Evolutionary conservation across 371 early-diverging fungal species (phyloP).

Genomic region (Furculomyces boomerangus): DNA sequence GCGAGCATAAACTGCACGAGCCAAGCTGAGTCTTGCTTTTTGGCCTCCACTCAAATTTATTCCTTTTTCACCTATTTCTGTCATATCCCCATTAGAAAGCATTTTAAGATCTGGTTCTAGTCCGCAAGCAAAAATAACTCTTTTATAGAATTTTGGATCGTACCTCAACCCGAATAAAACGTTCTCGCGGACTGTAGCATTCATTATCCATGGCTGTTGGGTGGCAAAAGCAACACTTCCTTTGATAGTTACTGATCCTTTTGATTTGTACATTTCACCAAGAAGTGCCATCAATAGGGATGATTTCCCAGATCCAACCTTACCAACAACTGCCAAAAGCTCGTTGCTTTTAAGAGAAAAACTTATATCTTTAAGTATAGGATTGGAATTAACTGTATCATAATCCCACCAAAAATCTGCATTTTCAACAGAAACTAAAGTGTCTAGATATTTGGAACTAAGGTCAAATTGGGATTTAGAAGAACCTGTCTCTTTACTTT

Average conservation of each 20-base stretch:
- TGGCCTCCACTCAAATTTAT: constrained; percentile 43
- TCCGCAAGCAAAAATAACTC: constrained; percentile 25
- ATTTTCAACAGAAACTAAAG: background rate
- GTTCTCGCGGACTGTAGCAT: constrained; percentile 32
- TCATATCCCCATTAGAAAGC: constrained; percentile 40
- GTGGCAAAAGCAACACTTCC: constrained; percentile 34
- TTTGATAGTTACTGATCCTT: constrained; percentile 39
- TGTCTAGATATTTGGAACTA: constrained; percentile 14
- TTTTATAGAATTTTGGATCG: constrained; percentile 23
- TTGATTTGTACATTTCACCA: constrained; percentile 65
- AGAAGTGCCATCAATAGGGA: constrained; percentile 64
- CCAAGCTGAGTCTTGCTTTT: constrained; percentile 33
- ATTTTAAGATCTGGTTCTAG: constrained; percentile 33
- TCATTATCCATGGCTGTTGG: constrained; percentile 37
- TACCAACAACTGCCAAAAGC: constrained; percentile 61
- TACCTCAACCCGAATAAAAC: constrained; percentile 32
- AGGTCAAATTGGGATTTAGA: constrained; percentile 15
- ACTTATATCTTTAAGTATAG: constrained; percentile 34
- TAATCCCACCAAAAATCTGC: constrained; percentile 25
- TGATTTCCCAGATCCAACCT: constrained; percentile 79
- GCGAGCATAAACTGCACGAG: constrained; percentile 61
- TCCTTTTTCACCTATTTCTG: constrained; percentile 35
- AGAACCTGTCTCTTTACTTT: constrained; percentile 43
- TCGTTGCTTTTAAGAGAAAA: constrained; percentile 41
- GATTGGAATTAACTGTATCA: constrained; percentile 5